Evolutionary conservation across 345 rosid species (phyloP).

Genomic region (Noccaea bulbosa): DNA sequence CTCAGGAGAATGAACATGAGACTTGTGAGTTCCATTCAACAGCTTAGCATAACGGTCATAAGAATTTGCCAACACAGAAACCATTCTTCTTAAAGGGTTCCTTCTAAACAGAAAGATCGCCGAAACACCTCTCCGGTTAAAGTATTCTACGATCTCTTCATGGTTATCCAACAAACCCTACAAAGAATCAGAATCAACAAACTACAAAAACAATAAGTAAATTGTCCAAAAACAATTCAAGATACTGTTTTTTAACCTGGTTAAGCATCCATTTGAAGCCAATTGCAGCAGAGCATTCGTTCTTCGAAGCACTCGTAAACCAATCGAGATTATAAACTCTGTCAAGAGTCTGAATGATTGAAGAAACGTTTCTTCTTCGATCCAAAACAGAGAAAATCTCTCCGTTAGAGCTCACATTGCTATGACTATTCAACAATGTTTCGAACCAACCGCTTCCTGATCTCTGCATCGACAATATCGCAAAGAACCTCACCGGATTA

Average conservation of each 20-base stretch:
- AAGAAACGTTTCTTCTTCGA: constrained; percentile 68
- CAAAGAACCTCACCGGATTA: constrained; percentile 84
- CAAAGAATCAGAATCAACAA: background rate
- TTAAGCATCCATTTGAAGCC: constrained; percentile 99
- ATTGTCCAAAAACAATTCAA: background rate
- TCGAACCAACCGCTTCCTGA: constrained; percentile 99
- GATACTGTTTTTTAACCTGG: constrained; percentile 55
- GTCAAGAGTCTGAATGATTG: constrained; percentile 68
- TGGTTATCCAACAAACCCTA: constrained; percentile 86
- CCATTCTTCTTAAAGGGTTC: constrained; percentile 83
- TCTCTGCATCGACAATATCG: constrained; percentile 93
- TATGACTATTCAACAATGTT: constrained; percentile 89
- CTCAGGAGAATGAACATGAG: constrained; percentile 91
- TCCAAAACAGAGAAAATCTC: constrained; percentile 76
- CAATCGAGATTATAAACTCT: constrained; percentile 88
- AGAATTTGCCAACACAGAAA: constrained; percentile 84
- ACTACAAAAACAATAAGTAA: background rate
- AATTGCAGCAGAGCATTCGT: constrained; percentile 91
- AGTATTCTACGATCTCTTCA: constrained; percentile 67
- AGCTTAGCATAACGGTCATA: constrained; percentile 83
- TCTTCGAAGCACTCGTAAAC: constrained; percentile 91
- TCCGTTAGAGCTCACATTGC: constrained; percentile 90
- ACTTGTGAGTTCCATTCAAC: constrained; percentile 92
- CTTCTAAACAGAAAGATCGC: constrained; percentile 74
- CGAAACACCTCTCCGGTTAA: constrained; percentile 81